phyloP scores from a whole-genome alignment of 306 rosid genomes.

The Begonia fuchsioides region DNA sequence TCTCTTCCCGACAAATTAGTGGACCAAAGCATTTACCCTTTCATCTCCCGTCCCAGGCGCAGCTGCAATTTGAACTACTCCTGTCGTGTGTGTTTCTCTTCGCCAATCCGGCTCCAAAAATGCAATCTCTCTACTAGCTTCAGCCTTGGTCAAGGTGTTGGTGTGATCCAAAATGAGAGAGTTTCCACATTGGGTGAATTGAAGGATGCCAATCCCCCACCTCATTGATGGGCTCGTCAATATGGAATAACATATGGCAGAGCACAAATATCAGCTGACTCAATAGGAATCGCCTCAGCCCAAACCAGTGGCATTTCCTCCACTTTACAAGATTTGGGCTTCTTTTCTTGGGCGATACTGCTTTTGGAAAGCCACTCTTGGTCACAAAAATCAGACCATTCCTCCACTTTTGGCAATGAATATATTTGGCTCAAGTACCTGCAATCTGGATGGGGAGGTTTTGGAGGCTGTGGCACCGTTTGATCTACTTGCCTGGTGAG shows the following conservation, averaged over 20 bases:
- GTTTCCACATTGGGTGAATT: no score
- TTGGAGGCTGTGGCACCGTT: slow-evolving; percentile 21
- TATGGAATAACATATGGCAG: slow-evolving; percentile 87
- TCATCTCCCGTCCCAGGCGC: no score
- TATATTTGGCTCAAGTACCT: slow-evolving; percentile 44
- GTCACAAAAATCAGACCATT: slow-evolving; percentile 35
- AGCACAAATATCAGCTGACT: slow-evolving; percentile 46
- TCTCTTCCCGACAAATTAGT: not conserved
- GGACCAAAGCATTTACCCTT: no score
- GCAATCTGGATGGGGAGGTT: slow-evolving; percentile 70
- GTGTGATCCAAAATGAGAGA: no score
- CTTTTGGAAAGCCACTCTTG: slow-evolving; percentile 65
- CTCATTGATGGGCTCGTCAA: slow-evolving; percentile 16
- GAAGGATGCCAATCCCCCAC: no score
- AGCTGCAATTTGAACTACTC: no score
- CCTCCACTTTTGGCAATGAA: slow-evolving; percentile 49
- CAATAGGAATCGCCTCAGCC: slow-evolving; percentile 73
- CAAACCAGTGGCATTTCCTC: slow-evolving; percentile 49
- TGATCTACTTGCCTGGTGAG: slow-evolving; percentile 17
- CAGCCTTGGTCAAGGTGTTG: no score
- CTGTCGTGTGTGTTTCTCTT: no score
- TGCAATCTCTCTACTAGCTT: no score
- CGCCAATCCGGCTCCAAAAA: no score
- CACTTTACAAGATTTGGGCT: slow-evolving; percentile 21
- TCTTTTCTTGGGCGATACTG: slow-evolving; percentile 23